A percentile compares a stretch with the other conserved stretches of the same genome.
These are phyloP conservation scores for Macaranga tanarius DNA, from an alignment of 441 rosid species.

Conservation along the genomic window DNA sequence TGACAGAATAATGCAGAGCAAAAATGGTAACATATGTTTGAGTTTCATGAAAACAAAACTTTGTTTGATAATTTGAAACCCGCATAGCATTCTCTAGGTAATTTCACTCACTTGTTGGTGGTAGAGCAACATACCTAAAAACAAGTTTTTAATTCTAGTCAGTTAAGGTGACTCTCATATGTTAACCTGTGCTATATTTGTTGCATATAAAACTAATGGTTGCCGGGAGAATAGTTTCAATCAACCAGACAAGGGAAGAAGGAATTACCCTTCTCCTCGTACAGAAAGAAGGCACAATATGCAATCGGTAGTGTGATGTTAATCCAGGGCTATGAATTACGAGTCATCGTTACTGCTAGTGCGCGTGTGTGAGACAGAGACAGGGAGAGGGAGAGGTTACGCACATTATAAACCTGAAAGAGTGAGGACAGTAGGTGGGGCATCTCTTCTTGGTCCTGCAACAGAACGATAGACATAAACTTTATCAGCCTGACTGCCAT, in stretches of 20 bases:
- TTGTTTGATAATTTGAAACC: background rate
- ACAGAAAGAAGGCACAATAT: background rate
- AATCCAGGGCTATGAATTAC: background rate
- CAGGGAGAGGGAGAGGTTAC: conserved; percentile 30
- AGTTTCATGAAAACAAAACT: background rate
- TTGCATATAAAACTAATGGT: background rate
- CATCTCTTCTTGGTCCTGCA: conserved; percentile 68
- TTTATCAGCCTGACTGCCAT: conserved; percentile 50
- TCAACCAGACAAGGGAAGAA: background rate
- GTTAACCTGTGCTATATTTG: background rate
- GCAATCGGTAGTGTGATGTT: background rate
- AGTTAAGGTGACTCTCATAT: background rate
- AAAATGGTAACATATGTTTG: background rate
- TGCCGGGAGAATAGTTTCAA: background rate
- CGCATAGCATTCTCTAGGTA: background rate
- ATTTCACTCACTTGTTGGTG: background rate
- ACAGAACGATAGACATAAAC: conserved; percentile 63
- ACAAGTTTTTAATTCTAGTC: background rate
- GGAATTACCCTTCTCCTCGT: background rate
- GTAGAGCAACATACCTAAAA: background rate
- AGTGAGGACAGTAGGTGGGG: conserved; percentile 60
- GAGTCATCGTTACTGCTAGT: background rate
- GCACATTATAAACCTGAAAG: conserved; percentile 32
- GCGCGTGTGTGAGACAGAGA: background rate
- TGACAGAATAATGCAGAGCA: background rate